phyloP scores from a whole-genome alignment of 495 filamentous ascomycete genomes.

The Aspergillus leporis region DNA sequence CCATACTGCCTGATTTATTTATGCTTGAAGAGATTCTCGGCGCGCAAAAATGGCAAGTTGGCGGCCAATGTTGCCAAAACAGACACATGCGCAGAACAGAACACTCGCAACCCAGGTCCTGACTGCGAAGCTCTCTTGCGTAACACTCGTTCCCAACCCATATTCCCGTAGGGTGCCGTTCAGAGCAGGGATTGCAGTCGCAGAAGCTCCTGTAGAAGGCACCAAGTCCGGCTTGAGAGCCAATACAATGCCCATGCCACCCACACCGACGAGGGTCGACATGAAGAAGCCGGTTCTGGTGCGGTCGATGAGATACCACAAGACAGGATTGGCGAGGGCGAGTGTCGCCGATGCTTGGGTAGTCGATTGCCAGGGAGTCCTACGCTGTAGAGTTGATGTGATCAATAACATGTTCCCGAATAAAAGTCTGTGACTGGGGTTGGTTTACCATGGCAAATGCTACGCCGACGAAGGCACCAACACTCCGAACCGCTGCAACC shows the following conservation, averaged over 20 bases:
- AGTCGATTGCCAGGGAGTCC: constrained; percentile 89
- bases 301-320: constrained; percentile 96
- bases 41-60: constrained; percentile 59
- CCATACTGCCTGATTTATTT: constrained; percentile 4
- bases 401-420: neutral
- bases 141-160: constrained; percentile 56
- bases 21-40: constrained; percentile 24
- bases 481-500: constrained; percentile 78
- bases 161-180: constrained; percentile 39
- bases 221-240: constrained; percentile 74
- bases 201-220: constrained; percentile 55
- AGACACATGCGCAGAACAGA: constrained; percentile 89
- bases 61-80: constrained; percentile 94
- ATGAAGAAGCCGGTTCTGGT: constrained; percentile 81
- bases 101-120: constrained; percentile 89
- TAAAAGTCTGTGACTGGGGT: neutral
- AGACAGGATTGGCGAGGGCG: constrained; percentile 85
- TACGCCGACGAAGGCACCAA: constrained; percentile 94
- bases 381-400: constrained; percentile 55
- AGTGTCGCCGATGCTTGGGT: constrained; percentile 90
- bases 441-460: constrained; percentile 87
- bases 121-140: constrained; percentile 74
- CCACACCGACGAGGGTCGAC: constrained; percentile 66
- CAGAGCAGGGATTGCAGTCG: constrained; percentile 23
- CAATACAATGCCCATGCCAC: constrained; percentile 71